Percentiles rank a stretch among this genome's conserved stretches.
These are phyloP conservation scores for Rhodotorula paludigena DNA, from an alignment of 768 basidiomycete genomes.

Conservation along the genomic window DNA sequence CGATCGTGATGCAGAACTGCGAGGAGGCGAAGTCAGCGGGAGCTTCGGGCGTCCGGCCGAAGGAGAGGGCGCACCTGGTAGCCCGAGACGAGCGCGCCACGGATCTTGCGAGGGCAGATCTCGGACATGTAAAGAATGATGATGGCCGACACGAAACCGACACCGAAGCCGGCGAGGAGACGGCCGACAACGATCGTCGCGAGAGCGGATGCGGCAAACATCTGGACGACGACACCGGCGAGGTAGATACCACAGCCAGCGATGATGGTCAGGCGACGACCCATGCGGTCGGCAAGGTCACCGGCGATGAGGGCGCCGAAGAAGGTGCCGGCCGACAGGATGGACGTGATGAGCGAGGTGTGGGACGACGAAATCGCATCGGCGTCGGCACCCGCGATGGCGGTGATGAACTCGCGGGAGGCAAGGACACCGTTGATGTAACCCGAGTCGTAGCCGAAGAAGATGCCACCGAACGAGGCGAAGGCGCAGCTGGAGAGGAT, in stretches of 20 bases:
- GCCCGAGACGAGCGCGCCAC: slow-evolving; percentile 61
- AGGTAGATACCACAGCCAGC: slow-evolving; percentile 55
- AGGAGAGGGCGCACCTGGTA: slow-evolving; percentile 47
- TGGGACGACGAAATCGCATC: slow-evolving; percentile 12
- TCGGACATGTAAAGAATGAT: slow-evolving; percentile 51
- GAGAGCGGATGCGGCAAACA: slow-evolving; percentile 44
- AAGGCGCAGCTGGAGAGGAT: slow-evolving; percentile 44
- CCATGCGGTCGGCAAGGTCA: slow-evolving; percentile 49
- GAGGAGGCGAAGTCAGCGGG: background rate
- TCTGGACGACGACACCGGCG: slow-evolving; percentile 63
- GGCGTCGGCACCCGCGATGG: slow-evolving; percentile 38
- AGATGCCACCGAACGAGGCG: slow-evolving; percentile 44
- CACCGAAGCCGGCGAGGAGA: slow-evolving; percentile 68
- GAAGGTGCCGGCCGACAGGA: slow-evolving; percentile 28
- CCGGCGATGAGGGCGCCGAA: slow-evolving; percentile 55
- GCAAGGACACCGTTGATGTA: slow-evolving; percentile 70
- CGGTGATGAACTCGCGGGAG: slow-evolving; percentile 51
- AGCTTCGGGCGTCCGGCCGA: too few relatives aligned
- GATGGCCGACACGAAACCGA: slow-evolving; percentile 69
- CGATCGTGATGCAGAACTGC: slow-evolving; percentile 57
- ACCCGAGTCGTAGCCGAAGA: slow-evolving; percentile 65
- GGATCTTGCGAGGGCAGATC: slow-evolving; percentile 66
- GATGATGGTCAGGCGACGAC: slow-evolving; percentile 51
- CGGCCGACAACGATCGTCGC: slow-evolving; percentile 56
- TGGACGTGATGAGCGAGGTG: slow-evolving; percentile 51